Base-by-base conservation (phyloP, 2,329 filamentous ascomycete genomes). In the Penicillium sp. region DNA sequence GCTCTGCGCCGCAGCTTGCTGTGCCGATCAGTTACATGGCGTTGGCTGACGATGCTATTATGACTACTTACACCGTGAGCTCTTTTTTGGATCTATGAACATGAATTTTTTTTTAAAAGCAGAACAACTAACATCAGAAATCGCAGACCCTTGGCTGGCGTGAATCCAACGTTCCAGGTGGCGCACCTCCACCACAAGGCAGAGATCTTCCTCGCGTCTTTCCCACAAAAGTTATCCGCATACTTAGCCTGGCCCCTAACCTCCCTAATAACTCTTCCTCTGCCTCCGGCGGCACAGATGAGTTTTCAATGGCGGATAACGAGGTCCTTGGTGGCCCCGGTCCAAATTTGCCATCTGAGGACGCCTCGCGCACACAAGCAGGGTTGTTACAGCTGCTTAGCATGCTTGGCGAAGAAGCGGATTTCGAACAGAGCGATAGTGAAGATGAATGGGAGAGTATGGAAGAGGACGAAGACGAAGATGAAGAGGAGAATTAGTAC, bases 11-110 rank as follows among this genome's bases (percentile, higher is more conserved):
- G 1, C 74, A 73, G 58, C 67, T 78, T n/a, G 66, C 73, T 0
- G 73, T 77, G 0, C 78, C 79, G 0, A 74, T 80, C 27, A 78
- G 75, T 58, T 81, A 78, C 64, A 81, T 81, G 79, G 73, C 68
- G 0, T 53, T 81, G 9, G 80, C 73, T 50, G 78, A 80, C 49
- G 79, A 81, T 65, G 77, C 76, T 38, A 74, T 81, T 51, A 78
- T 81, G 74, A 73, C 71, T 27, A 80, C 78, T 3, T 80, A 75
- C 58, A 77, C 75, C 6, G 73, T 73, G 64, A 53, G 68, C 4
- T 42, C 21, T 6, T 67, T 38, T 19, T n/a, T 36, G 2, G 5
- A 19, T 6, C 12, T 31, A 15, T 21, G 10, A 10, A n/a, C 21
- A 38, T 10, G 15, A n/a, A n/a, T n/a, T n/a, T n/a, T n/a, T n/a